Evolutionary conservation across 2,329 filamentous ascomycete genomes (phyloP).

Genomic region (Aspergillus novofumigatus): DNA sequence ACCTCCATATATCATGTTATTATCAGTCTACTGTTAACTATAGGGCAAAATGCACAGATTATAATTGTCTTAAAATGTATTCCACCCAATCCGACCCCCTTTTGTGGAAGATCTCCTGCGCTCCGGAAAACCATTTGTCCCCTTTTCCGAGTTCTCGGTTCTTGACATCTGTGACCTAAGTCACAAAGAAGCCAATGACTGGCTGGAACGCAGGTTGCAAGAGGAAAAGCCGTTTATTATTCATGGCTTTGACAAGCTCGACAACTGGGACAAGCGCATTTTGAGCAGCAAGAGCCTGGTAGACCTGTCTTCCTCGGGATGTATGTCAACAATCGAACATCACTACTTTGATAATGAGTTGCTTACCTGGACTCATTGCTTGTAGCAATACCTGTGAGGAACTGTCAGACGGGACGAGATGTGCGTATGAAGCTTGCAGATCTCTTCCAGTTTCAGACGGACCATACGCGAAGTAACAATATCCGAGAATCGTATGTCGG

Average conservation of each 20-base stretch:
- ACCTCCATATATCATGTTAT: background rate
- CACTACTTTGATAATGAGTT: background rate
- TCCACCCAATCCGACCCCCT: background rate
- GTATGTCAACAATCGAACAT: conserved; percentile 9
- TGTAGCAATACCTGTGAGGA: conserved; percentile 30
- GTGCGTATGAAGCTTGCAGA: conserved; percentile 31
- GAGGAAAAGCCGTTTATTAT: conserved; percentile 33
- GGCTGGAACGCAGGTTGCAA: conserved; percentile 27
- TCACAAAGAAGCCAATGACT: conserved; percentile 13
- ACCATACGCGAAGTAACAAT: conserved; percentile 1
- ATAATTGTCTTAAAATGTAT: conserved; percentile 3
- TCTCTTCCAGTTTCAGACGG: conserved; percentile 16
- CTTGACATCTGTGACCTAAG: conserved; percentile 4
- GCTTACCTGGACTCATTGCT: background rate
- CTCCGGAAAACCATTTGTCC: conserved; percentile 12
- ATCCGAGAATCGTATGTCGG: conserved; percentile 21
- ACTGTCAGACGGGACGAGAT: conserved; percentile 32
- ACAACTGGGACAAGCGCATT: conserved; percentile 21
- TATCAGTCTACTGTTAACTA: background rate
- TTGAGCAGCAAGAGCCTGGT: conserved; percentile 30
- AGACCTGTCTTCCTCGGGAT: conserved; percentile 30
- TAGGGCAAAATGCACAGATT: background rate
- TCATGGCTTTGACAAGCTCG: conserved; percentile 29
- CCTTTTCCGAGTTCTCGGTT: conserved; percentile 19
- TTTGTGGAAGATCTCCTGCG: conserved; percentile 10